These are phyloP conservation scores for Candida sphagnicola DNA, from an alignment of 805 yeast species.

Conservation along the genomic window DNA sequence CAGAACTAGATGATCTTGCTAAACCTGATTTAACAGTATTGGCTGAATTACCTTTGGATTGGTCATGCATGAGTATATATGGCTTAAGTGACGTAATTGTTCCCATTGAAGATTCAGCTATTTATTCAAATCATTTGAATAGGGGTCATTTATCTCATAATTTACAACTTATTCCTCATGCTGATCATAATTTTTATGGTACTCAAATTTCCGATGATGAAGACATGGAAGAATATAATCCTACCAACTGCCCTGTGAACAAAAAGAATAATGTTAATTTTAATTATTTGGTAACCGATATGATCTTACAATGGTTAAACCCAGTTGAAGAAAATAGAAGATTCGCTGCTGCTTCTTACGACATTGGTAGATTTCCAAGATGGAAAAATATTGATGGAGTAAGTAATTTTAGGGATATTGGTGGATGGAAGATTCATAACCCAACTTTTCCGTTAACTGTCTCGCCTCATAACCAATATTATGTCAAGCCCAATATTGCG, in stretches of 20 bases:
- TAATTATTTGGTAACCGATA: constrained; percentile 48
- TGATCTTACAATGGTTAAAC: constrained; percentile 45
- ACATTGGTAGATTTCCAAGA: constrained; percentile 43
- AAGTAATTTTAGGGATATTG: constrained; percentile 72
- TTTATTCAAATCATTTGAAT: constrained; percentile 54
- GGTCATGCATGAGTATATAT: constrained; percentile 62
- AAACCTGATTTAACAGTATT: constrained; percentile 43
- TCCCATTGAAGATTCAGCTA: constrained; percentile 58
- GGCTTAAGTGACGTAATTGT: constrained; percentile 67
- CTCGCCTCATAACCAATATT: constrained; percentile 18
- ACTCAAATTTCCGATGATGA: constrained; percentile 28
- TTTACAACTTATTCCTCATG: constrained; percentile 55
- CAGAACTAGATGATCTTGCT: constrained; percentile 51
- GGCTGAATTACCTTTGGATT: constrained; percentile 37
- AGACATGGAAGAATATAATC: constrained; percentile 30
- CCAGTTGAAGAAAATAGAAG: constrained; percentile 50
- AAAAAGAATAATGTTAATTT: constrained; percentile 51
- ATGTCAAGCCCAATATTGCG: constrained; percentile 49
- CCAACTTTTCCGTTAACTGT: constrained; percentile 20
- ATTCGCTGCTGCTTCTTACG: constrained; percentile 37
- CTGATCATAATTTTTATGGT: constrained; percentile 83
- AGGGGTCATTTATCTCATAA: constrained; percentile 47
- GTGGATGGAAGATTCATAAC: constrained; percentile 57
- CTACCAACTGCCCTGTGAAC: constrained; percentile 40
- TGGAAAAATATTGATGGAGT: constrained; percentile 68